These are phyloP conservation scores for Aspergillus thermomutatus DNA, from an alignment of 2,329 filamentous ascomycete genomes.

Conservation along the genomic window DNA sequence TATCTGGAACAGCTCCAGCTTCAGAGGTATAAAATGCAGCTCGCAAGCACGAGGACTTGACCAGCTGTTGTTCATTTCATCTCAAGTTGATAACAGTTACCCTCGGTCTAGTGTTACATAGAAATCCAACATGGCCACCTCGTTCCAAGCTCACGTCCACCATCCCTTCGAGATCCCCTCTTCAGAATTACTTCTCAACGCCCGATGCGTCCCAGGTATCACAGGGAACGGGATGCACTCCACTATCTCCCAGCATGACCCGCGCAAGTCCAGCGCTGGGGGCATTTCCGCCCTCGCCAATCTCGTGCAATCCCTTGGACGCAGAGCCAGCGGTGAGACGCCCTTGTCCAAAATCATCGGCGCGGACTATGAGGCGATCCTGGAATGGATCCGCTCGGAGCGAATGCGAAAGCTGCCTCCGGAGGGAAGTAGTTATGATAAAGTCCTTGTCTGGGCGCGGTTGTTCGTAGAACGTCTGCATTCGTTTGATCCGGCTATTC, in stretches of 20 bases:
- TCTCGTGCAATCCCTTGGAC: constrained; percentile 12
- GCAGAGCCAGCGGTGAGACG: constrained; percentile 12
- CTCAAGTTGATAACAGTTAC: too few species aligned
- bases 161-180: constrained; percentile 10
- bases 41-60: too few species aligned
- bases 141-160: constrained; percentile 13
- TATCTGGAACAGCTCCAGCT: too few species aligned
- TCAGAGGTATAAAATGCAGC: too few species aligned
- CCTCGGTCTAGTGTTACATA: too few species aligned
- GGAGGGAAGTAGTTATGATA: constrained; percentile 42
- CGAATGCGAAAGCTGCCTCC: constrained; percentile 39
- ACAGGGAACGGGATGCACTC: constrained; percentile 1
- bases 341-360: constrained; percentile 9
- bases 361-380: constrained; percentile 7
- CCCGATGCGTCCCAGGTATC: constrained; percentile 3
- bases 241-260: background rate
- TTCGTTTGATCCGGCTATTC: constrained; percentile 35
- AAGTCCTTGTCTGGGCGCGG: constrained; percentile 39
- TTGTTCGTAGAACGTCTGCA: constrained; percentile 38
- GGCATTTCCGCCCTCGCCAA: constrained; percentile 11
- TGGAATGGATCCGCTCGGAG: constrained; percentile 38
- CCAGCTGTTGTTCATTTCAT: too few species aligned
- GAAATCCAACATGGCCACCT: constrained; percentile 11
- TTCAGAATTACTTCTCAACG: background rate
- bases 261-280: constrained; percentile 7